Evolutionary conservation across 768 basidiomycete species (phyloP).

Genomic region (Tylopilus plumbeoviolaceoides): DNA sequence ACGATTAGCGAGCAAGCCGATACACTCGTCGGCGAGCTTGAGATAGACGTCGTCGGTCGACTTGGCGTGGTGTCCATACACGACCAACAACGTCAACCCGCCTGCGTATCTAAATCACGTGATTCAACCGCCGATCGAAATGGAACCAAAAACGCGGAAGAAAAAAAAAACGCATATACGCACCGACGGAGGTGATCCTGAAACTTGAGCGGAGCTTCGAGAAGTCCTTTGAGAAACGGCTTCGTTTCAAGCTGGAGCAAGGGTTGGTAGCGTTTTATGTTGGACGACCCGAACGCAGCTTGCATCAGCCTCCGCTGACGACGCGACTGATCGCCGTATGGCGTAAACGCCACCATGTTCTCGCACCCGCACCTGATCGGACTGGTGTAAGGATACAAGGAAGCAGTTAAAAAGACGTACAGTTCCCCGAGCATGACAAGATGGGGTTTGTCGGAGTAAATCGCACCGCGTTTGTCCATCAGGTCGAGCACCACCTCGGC

Average conservation of each 20-base stretch:
- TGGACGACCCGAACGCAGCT: slow-evolving; percentile 52
- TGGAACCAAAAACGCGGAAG: neutral
- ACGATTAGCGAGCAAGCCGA: slow-evolving; percentile 39
- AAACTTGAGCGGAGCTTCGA: slow-evolving; percentile 38
- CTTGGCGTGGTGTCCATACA: slow-evolving; percentile 56
- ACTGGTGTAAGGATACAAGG: neutral
- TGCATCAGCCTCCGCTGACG: slow-evolving; percentile 67
- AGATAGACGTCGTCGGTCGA: slow-evolving; percentile 40
- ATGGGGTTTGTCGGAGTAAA: slow-evolving; percentile 72
- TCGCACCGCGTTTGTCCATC: slow-evolving; percentile 63
- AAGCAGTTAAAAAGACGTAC: slow-evolving; percentile 35
- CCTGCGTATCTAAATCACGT: slow-evolving; percentile 43
- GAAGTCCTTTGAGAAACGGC: slow-evolving; percentile 51
- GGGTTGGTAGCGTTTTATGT: slow-evolving; percentile 54
- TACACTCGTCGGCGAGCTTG: slow-evolving; percentile 39
- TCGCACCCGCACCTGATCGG: slow-evolving; percentile 51
- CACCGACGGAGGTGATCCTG: slow-evolving; percentile 35
- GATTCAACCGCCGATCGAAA: neutral
- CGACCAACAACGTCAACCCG: slow-evolving; percentile 49
- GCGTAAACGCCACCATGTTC: slow-evolving; percentile 69
- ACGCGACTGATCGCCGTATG: slow-evolving; percentile 57
- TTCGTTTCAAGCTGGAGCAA: slow-evolving; percentile 54
- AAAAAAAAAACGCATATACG: neutral
- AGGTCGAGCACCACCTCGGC: slow-evolving; percentile 57
- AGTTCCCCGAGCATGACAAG: slow-evolving; percentile 70